phyloP scores from a whole-genome alignment of 352 stramenopile species.

The Phytopythium vexans region DNA sequence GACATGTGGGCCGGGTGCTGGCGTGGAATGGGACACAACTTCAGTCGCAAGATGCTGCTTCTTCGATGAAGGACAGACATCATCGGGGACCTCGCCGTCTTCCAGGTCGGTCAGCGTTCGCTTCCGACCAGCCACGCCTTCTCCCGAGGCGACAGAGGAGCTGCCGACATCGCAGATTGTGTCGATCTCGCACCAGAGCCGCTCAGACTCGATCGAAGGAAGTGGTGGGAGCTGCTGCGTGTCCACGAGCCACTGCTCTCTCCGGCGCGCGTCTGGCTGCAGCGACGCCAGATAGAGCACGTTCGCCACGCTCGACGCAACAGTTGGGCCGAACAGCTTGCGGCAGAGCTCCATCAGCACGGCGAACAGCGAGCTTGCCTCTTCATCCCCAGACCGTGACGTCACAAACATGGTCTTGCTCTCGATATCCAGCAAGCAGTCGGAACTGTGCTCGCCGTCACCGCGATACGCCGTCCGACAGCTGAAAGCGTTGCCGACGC shows the following conservation, averaged over 20 bases:
- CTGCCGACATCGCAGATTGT: not conserved
- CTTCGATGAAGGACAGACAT: conserved; percentile 1
- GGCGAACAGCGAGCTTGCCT: conserved; percentile 35
- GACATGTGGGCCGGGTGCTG: no score
- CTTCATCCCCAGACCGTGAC: conserved; percentile 18
- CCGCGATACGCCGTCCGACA: conserved; percentile 14
- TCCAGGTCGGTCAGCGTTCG: conserved; percentile 27
- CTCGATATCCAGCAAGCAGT: conserved; percentile 47
- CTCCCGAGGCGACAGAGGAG: not conserved
- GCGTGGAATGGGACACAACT: no score
- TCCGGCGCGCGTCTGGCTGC: conserved; percentile 22
- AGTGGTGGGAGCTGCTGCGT: conserved; percentile 58
- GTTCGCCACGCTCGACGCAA: conserved; percentile 58
- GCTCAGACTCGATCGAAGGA: conserved; percentile 20
- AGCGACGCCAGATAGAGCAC: conserved; percentile 71
- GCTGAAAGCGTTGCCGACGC: conserved; percentile 36
- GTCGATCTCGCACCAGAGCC: conserved; percentile 25
- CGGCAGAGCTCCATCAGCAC: conserved; percentile 56
- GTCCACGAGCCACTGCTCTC: conserved; percentile 59
- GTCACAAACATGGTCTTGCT: conserved; percentile 34
- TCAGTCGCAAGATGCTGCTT: no score
- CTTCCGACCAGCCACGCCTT: conserved; percentile 5
- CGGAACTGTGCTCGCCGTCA: conserved; percentile 12
- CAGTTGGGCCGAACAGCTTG: conserved; percentile 40
- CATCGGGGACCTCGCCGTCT: conserved; percentile 49